Evolutionary conservation across 2,329 filamentous ascomycete genomes (phyloP).

Genomic region (Talaromyces sp.): DNA sequence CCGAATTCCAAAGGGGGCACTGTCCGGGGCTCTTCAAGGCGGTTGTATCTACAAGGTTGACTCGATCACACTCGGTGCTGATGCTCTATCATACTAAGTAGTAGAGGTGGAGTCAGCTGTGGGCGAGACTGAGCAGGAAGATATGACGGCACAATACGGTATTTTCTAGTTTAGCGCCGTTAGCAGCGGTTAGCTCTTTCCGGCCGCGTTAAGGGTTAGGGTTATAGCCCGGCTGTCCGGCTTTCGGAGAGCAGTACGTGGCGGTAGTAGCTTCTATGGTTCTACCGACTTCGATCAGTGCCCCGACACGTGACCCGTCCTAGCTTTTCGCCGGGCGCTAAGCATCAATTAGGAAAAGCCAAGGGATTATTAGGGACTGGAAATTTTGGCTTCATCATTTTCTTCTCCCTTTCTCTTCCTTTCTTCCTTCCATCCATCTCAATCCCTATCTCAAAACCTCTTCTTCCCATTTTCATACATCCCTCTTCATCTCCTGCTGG

Average conservation of each 20-base stretch:
- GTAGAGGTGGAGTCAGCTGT: constrained; percentile 2
- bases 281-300: constrained; percentile 35
- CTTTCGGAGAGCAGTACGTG: background rate
- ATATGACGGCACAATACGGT: constrained; percentile 14
- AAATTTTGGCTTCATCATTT: constrained; percentile 22
- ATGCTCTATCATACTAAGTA: background rate
- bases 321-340: constrained; percentile 16
- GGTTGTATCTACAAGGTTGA: background rate
- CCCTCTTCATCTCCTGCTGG: constrained; percentile 11
- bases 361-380: constrained; percentile 12
- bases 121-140: background rate
- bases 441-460: constrained; percentile 24
- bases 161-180: constrained; percentile 1
- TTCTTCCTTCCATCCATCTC: constrained; percentile 34
- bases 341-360: constrained; percentile 10
- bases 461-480: constrained; percentile 22
- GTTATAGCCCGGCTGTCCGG: background rate
- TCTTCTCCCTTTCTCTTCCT: constrained; percentile 21
- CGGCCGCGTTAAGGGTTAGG: background rate
- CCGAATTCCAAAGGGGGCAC: background rate
- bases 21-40: background rate
- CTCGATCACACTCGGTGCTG: background rate
- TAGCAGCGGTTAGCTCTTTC: constrained; percentile 2
- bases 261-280: constrained; percentile 19
- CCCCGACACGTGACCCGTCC: constrained; percentile 10